A percentile compares a stretch with the other conserved stretches of the same genome.
Evolutionary conservation across 164 flowering plant species (phyloP).

Genomic region (Houttuynia cordata): DNA sequence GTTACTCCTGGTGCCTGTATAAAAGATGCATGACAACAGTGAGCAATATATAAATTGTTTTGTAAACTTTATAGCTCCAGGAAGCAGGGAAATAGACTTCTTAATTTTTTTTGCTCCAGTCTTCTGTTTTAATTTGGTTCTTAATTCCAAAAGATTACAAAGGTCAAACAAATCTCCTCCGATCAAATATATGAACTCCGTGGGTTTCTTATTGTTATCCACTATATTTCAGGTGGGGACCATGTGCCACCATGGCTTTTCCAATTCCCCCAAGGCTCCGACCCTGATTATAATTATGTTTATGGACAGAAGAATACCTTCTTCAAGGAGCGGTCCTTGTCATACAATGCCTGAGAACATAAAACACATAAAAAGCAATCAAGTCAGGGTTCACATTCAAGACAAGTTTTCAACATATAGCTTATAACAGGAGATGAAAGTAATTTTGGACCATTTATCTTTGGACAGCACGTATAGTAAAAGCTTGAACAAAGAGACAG

Average conservation of each 20-base stretch:
- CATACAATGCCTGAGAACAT: slow-evolving; percentile 62
- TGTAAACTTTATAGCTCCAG: background rate
- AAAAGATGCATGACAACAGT: background rate
- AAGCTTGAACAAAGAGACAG: background rate
- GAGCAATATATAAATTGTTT: background rate
- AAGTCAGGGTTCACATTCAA: background rate
- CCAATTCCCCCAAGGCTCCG: no score
- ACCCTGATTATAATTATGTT: no score
- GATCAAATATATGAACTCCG: no score
- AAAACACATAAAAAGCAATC: slow-evolving; percentile 4
- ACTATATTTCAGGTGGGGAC: no score
- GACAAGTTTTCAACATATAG: background rate
- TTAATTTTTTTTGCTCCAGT: no score
- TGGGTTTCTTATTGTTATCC: no score
- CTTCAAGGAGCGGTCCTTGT: slow-evolving; percentile 66
- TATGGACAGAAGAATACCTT: slow-evolving; percentile 38
- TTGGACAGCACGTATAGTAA: background rate
- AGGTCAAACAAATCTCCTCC: no score
- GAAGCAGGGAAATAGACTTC: no score
- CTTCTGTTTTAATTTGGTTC: no score
- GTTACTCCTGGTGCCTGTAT: slow-evolving; percentile 57
- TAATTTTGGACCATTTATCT: background rate
- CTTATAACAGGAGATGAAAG: background rate
- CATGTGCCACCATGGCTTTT: no score
- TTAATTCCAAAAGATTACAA: no score